Percentiles rank a stretch among this genome's conserved stretches.
phyloP scores from a whole-genome alignment of 106 monocot genomes.

The Phalaenopsis aphrodite region DNA sequence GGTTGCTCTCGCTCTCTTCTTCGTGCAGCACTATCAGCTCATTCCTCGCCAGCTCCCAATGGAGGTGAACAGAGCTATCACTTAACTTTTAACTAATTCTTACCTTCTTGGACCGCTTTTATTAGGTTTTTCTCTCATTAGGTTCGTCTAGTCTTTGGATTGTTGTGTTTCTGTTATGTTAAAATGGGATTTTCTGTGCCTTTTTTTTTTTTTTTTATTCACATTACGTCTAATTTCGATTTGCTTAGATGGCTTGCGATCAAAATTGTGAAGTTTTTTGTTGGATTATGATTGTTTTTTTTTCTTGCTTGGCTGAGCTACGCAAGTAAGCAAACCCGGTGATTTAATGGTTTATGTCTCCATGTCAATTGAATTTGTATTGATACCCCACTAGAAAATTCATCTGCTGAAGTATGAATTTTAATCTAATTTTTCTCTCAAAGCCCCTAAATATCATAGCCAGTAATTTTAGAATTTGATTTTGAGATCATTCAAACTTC shows the following conservation, averaged over 20 bases:
- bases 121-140: neutral
- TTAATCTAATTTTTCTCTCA: too few species aligned
- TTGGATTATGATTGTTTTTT: neutral
- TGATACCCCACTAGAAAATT: too few species aligned
- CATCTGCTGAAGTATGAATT: too few species aligned
- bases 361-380: too few species aligned
- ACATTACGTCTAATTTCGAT: too few species aligned
- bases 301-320: neutral
- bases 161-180: neutral
- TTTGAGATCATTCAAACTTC: too few species aligned
- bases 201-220: too few species aligned
- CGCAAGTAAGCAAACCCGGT: neutral
- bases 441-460: too few species aligned
- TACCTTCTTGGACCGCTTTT: neutral
- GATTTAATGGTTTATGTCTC: neutral
- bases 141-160: neutral
- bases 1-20: neutral
- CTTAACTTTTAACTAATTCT: neutral
- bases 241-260: too few species aligned
- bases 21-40: conserved; percentile 4
- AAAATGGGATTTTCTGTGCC: too few species aligned
- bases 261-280: neutral
- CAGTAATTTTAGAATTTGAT: too few species aligned
- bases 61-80: neutral
- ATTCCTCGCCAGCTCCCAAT: conserved; percentile 1